Conservation (phyloP, 2,329 filamentous ascomycete genomes). For the Pseudovirgaria hyperparasitica region DNA sequence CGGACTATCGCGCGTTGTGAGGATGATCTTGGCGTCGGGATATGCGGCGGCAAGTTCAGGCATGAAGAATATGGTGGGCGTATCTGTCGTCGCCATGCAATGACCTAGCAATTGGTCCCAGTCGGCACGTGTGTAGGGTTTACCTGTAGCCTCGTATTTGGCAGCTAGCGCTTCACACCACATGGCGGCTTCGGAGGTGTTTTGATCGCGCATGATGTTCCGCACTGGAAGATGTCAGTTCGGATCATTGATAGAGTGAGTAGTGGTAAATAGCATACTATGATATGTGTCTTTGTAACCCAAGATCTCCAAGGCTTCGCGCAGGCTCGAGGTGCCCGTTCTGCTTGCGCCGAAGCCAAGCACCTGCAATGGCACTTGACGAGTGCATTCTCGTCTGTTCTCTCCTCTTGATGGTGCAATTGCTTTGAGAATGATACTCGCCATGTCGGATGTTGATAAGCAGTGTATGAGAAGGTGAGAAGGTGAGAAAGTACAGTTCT, state of each 20-base stretch:
- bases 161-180: conserved; percentile 7
- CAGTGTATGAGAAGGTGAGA: too few relatives aligned
- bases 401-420: too few relatives aligned
- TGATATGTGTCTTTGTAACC: conserved; percentile 38
- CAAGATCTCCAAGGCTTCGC: conserved; percentile 33
- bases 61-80: conserved; percentile 29
- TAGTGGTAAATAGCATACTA: too few relatives aligned
- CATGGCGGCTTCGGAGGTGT: conserved; percentile 5
- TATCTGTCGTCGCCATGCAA: conserved; percentile 35
- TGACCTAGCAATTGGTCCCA: conserved; percentile 22
- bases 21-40: conserved; percentile 36
- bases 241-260: too few relatives aligned
- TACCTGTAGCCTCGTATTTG: conserved; percentile 12
- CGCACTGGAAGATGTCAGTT: too few relatives aligned
- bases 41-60: conserved; percentile 36
- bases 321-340: too few relatives aligned
- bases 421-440: too few relatives aligned
- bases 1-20: conserved; percentile 11
- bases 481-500: too few relatives aligned
- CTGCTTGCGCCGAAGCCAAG: conserved; percentile 54
- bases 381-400: conserved; percentile 51
- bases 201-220: conserved; percentile 12
- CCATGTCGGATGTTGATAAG: too few relatives aligned
- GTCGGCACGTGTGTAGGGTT: conserved; percentile 15
- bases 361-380: conserved; percentile 57